These are phyloP conservation scores for Silene uniflora DNA, from an alignment of 148 eudicot species.

Conservation along the genomic window DNA sequence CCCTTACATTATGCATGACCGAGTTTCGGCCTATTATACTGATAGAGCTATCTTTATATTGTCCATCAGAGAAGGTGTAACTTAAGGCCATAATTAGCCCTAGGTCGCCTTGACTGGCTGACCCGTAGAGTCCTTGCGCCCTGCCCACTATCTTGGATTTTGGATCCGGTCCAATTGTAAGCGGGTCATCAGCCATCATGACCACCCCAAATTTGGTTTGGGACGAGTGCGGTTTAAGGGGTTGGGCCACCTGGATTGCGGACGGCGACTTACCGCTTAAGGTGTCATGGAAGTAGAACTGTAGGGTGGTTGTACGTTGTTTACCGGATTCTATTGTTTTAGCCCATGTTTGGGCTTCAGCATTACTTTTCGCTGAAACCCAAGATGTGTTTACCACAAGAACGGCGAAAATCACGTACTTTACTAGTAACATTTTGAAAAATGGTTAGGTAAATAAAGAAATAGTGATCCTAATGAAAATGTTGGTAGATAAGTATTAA, in stretches of 20 bases:
- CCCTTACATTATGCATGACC: slow-evolving; percentile 35
- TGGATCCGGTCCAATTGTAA: slow-evolving; percentile 46
- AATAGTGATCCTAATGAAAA: neutral
- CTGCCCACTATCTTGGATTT: slow-evolving; percentile 51
- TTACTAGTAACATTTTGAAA: slow-evolving; percentile 2
- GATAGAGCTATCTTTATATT: slow-evolving; percentile 50
- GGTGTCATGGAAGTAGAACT: slow-evolving; percentile 61
- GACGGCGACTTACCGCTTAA: slow-evolving; percentile 31
- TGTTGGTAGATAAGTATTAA: neutral
- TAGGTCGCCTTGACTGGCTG: slow-evolving; percentile 31
- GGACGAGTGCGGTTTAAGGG: slow-evolving; percentile 18
- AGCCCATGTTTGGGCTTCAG: slow-evolving; percentile 32
- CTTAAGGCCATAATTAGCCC: slow-evolving; percentile 47
- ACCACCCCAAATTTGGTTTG: slow-evolving; percentile 36
- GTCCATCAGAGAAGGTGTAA: slow-evolving; percentile 43
- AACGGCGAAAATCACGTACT: neutral
- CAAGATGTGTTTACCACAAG: neutral
- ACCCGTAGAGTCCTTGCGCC: slow-evolving; percentile 53
- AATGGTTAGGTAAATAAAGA: too few relatives aligned
- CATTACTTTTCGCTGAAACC: neutral
- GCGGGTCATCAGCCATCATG: slow-evolving; percentile 47
- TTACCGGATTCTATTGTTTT: slow-evolving; percentile 20
- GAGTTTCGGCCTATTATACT: slow-evolving; percentile 50
- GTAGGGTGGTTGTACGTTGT: slow-evolving; percentile 36
- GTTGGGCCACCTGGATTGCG: slow-evolving; percentile 36